Conservation (phyloP, 805 yeast species). For the Sungouiella blattae region DNA sequence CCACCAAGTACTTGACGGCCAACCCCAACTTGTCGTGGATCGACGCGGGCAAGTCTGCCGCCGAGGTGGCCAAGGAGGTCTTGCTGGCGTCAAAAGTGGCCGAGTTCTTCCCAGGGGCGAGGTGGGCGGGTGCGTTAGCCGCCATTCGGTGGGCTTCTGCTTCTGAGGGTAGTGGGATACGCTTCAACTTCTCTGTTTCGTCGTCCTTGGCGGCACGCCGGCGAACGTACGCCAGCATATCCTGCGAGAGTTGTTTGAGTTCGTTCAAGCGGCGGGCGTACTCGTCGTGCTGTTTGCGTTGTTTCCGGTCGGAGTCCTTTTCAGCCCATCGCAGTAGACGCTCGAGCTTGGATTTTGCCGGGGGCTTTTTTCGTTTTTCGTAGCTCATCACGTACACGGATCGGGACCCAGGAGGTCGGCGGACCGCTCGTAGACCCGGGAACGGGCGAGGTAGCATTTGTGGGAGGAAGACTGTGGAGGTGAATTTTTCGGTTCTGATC, state of each 20-base stretch:
- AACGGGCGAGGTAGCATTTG: too few species aligned
- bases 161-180: constrained; percentile 18
- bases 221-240: constrained; percentile 20
- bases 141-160: constrained; percentile 10
- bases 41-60: constrained; percentile 31
- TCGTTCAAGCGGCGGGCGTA: constrained; percentile 23
- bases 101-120: neutral
- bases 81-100: constrained; percentile 11
- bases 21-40: constrained; percentile 37
- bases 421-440: too few species aligned
- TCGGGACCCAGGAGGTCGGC: constrained; percentile 3
- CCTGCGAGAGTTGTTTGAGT: constrained; percentile 26
- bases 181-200: constrained; percentile 12
- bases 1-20: constrained; percentile 36
- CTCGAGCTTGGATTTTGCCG: constrained; percentile 4
- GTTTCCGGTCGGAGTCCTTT: constrained; percentile 19
- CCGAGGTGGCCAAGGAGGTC: constrained; percentile 15
- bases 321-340: constrained; percentile 18
- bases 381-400: constrained; percentile 12
- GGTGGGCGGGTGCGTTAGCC: constrained; percentile 8
- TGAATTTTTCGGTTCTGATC: too few species aligned
- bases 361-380: constrained; percentile 9
- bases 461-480: too few species aligned
- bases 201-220: constrained; percentile 7
- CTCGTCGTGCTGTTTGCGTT: constrained; percentile 19